phyloP scores from a whole-genome alignment of 148 eudicot genomes.

The Tetragonia tetragonoides region DNA sequence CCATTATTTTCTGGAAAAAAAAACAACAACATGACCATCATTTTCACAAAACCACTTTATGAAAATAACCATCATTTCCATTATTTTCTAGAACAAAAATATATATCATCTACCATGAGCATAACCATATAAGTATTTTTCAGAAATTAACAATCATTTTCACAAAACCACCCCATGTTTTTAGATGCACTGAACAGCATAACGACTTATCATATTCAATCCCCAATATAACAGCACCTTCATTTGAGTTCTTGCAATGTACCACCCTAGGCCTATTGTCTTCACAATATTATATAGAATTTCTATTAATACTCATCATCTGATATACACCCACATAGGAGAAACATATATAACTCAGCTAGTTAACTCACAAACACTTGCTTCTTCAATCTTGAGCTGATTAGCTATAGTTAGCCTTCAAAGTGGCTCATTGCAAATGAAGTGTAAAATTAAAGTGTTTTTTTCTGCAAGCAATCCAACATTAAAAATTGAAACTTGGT shows the following conservation, averaged over 20 bases:
- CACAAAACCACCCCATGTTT: not conserved
- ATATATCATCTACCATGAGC: slow-evolving; percentile 19
- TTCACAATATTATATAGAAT: not conserved
- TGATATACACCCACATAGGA: not conserved
- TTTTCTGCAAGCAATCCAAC: not conserved
- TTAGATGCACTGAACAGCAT: not conserved
- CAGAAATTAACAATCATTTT: not conserved
- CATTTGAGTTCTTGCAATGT: not conserved
- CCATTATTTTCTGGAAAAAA: slow-evolving; percentile 78
- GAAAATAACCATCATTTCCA: too few relatives aligned
- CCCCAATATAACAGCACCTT: not conserved
- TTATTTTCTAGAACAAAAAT: too few relatives aligned
- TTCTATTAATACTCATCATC: not conserved
- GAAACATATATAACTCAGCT: too few relatives aligned
- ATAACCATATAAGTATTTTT: not conserved
- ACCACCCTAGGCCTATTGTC: not conserved
- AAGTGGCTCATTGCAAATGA: not conserved
- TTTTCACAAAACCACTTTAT: too few relatives aligned
- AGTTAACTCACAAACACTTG: too few relatives aligned
- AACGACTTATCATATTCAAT: not conserved
- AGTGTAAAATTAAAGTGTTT: not conserved
- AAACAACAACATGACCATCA: slow-evolving; percentile 17
- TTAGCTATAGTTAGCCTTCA: not conserved
- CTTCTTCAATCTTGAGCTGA: too few relatives aligned
- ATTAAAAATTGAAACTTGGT: not conserved